Evolutionary conservation across 495 filamentous ascomycete genomes (phyloP).

Genomic region (Aspergillus haitiensis): DNA sequence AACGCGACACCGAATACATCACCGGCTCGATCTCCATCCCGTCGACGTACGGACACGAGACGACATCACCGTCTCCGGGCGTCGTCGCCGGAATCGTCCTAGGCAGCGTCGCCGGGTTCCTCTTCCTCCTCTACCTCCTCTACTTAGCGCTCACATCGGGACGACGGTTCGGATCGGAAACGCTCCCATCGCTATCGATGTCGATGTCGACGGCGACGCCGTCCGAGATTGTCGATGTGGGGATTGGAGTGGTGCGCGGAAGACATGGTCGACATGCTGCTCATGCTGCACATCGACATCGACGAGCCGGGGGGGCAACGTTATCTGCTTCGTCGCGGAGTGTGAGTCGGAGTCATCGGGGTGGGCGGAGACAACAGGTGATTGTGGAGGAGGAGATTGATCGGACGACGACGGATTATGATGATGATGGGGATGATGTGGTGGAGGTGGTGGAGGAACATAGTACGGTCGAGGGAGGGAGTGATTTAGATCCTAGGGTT

Average conservation of each 20-base stretch:
- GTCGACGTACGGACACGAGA: conserved; percentile 62
- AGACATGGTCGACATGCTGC: conserved; percentile 1
- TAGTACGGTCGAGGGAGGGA: conserved; percentile 7
- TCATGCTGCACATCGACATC: not conserved
- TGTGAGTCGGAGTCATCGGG: not conserved
- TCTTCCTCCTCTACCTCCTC: conserved; percentile 73
- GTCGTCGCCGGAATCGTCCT: conserved; percentile 82
- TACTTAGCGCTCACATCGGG: conserved; percentile 63
- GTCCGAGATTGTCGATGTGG: conserved; percentile 22
- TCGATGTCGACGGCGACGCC: conserved; percentile 19
- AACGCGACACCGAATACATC: conserved; percentile 20
- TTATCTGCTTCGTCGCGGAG: not conserved
- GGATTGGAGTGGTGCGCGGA: not conserved
- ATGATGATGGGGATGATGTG: conserved; percentile 29
- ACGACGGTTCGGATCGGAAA: conserved; percentile 29
- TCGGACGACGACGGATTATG: conserved; percentile 18
- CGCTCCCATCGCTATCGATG: conserved; percentile 29
- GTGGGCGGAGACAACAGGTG: conserved; percentile 12
- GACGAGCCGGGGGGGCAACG: not conserved
- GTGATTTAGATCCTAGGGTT: conserved; percentile 12
- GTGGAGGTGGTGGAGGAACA: conserved; percentile 39
- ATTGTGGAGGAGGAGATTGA: conserved; percentile 30
- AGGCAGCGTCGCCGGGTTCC: conserved; percentile 78
- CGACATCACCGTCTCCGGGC: conserved; percentile 63
- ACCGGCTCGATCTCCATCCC: conserved; percentile 57